Evolutionary conservation across 768 basidiomycete genomes (phyloP).

Genomic region (Asterophora parasitica): DNA sequence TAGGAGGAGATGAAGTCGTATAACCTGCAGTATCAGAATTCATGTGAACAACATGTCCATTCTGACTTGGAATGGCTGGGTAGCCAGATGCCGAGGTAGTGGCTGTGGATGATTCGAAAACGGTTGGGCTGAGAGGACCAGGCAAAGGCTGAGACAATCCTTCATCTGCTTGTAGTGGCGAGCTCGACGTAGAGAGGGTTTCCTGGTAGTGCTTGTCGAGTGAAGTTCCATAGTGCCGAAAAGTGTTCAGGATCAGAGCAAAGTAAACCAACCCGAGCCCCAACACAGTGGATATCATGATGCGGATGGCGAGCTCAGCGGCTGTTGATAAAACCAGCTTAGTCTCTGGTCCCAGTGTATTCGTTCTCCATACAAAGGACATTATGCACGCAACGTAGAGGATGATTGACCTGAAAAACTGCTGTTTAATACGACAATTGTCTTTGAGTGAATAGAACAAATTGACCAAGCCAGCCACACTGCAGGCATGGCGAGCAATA

Average conservation of each 20-base stretch:
- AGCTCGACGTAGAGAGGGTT: too few relatives aligned
- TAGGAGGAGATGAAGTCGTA: too few relatives aligned
- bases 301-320: constrained; percentile 47
- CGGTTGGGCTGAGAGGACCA: too few relatives aligned
- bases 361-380: constrained; percentile 58
- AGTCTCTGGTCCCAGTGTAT: constrained; percentile 34
- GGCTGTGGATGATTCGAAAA: too few relatives aligned
- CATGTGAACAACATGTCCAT: too few relatives aligned
- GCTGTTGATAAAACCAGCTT: constrained; percentile 32
- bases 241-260: constrained; percentile 44
- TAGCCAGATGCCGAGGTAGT: too few relatives aligned
- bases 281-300: constrained; percentile 49
- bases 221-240: constrained; percentile 45
- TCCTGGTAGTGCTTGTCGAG: constrained; percentile 22
- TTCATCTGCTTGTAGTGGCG: too few relatives aligned
- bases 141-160: too few relatives aligned
- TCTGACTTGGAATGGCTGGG: too few relatives aligned
- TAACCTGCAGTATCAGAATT: too few relatives aligned
- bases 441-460: neutral
- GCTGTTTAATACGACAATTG: neutral
- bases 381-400: constrained; percentile 47
- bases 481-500: constrained; percentile 55
- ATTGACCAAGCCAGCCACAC: constrained; percentile 56
- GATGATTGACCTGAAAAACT: constrained; percentile 40
- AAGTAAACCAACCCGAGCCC: constrained; percentile 50